Evolutionary conservation across 2,329 filamentous ascomycete species (phyloP), one percentile per base, ranked within the genome.

Genomic region (Pseudopyricularia cyperi): DNA sequence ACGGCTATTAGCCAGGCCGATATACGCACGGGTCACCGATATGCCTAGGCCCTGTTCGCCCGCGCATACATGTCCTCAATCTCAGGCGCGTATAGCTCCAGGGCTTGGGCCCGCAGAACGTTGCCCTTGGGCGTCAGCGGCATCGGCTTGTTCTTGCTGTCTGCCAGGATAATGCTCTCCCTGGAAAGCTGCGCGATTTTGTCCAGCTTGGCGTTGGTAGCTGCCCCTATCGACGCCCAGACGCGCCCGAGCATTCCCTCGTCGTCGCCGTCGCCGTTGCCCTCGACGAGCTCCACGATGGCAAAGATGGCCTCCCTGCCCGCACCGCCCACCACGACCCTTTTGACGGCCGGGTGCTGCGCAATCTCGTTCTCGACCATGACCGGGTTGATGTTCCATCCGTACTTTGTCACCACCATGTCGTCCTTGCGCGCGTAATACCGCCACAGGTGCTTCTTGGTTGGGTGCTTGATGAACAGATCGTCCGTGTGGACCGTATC

Each of bases 361-460:
- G 17, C 47, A 14, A 49, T 37, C 30, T 49, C 32, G 47, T 26
- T 15, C 32, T 49, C 47, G 17, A 49, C 47, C 0, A 49, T 49
- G 32, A 49, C 47, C 9, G 47, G 47, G 47, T 49, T 49, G n/a
- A 49, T 24, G 47, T 49, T 49, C 47, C 47, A 49, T 5, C 47
- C 47, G 32, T 35, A 49, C 19, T 49, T 49, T 6, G 47, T 49
- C 32, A 49, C 47, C 2, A 49, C 19, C 47, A 49, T 49, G 32
- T 49, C 47, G 32, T 49, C 47, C 32, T 49, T 49, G 32, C 47
- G 47, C 32, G 47, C 32, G 19, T 49, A 49, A 22, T 49, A 49
- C 17, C 47, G 32, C 47, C 47, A 49, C n/a, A 49, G 47, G 47
- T 49, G 47, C 32, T 49, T 19, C 19, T 49, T 49, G 32, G 32